Evolutionary conservation across 2,329 filamentous ascomycete genomes (phyloP), one percentile per base, ranked within the genome.

Genomic region (Aspergillus thermomutatus): DNA sequence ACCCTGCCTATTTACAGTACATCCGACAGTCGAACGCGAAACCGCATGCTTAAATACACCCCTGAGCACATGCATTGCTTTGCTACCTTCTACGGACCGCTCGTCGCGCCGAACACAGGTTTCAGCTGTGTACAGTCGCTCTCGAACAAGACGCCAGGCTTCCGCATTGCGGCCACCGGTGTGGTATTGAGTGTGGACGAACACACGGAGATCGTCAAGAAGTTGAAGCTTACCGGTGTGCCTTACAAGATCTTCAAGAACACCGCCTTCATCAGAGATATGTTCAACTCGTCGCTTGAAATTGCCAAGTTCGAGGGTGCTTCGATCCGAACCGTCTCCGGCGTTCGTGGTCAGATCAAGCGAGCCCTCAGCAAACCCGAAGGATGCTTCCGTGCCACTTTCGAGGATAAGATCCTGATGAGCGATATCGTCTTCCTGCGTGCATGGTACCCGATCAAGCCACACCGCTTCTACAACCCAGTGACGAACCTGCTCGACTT

Each of bases 61-160:
- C 95, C 94, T 0, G 95, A 99, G 79, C 94, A 99, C 72, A 97
- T 97, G 92, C 94, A 97, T 78, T 99, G 95, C 78, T 96, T 96
- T 72, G 94, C 86, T 43, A 96, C 92, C 51, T 92, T 97, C 75
- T 97, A 96, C 69, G 94, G 92, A 0, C 94, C 95, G 0, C 85
- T 99, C 7, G 91, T 97, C 58, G 92, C 94, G 0, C 94, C 95
- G 11, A 97, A 96, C 75, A 96, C 93, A 2, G 92, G 93, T 57
- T 97, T 99, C 76, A 92, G 90, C 64, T 94, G 90, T 74, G 91
- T 97, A 63, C 91, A 97, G 75, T 91, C 88, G 7, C 88, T 99
- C 69, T 91, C 89, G 0, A 87, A 90, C 60, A 85, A 88, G 68
- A 93, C 88, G 50, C 89, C 92, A 0, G 92, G 92, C 21, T 97